Evolutionary conservation across 2,329 filamentous ascomycete genomes (phyloP), one percentile per base, ranked within the genome.

Genomic region (Colletotrichum tabaci): DNA sequence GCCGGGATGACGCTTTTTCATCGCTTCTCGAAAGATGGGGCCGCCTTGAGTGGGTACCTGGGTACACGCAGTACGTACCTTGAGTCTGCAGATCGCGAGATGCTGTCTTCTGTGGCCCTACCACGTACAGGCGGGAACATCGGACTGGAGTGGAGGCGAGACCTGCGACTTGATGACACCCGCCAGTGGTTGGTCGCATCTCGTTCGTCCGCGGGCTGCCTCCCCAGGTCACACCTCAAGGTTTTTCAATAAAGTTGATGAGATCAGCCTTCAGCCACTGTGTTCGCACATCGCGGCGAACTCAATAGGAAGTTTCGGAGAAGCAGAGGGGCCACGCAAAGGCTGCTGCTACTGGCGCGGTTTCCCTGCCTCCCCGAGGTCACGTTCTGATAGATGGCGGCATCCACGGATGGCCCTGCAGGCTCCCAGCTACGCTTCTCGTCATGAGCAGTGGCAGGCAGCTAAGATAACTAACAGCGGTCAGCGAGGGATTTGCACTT

Each of bases 321-420:
- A 38, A 61, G 30, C 18, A 49, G 4, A 50, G 7, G n/a, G 26
- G 16, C 9, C 10, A 40, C 35, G 53, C 18, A 56, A 56, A 23
- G n/a, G 35, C 3, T 9, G 40, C n/a, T 56, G 35, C 7, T 9
- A 56, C n/a, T 56, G 53, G 53, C 53, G n/a, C n/a, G 40, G 53
- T 23, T 35, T 23, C 8, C 57, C 57, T 30, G 26, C 23, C 40
- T 16, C n/a, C 5, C 10, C 42, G 15, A 15, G 4, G 23, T 21
- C 18, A 49, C 18, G 23, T 16, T 16, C 12, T 13, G 35, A 38
- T 38, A 16, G 57, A 23, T 26, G 10, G 13, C 26, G 57, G 55
- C 52, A 35, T 67, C 30, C 50, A 62, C 67, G 67, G 67, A 66
- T 66, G 40, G 66, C 56, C 62, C 67, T 38, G 9, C 57, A 46